These are phyloP conservation scores for Gillenia trifoliata DNA, from an alignment of 306 rosid genomes.

Conservation along the genomic window DNA sequence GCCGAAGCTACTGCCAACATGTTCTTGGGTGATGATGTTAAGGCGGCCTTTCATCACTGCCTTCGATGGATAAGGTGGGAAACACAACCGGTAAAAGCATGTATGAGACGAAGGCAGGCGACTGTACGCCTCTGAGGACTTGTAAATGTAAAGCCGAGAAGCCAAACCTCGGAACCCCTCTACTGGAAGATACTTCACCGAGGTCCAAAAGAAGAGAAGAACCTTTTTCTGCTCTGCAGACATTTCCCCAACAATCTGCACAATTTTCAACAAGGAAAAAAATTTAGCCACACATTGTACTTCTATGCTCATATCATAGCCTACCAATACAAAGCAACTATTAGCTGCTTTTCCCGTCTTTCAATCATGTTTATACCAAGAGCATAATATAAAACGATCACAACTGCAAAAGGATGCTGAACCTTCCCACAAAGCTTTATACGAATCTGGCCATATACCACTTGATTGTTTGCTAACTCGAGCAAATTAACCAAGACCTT, in stretches of 20 bases:
- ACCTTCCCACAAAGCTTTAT: neutral
- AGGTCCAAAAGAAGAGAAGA: constrained; percentile 91
- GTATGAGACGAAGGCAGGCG: constrained; percentile 86
- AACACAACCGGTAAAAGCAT: constrained; percentile 66
- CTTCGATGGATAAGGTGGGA: constrained; percentile 65
- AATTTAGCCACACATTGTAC: no score
- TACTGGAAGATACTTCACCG: constrained; percentile 81
- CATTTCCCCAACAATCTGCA: constrained; percentile 71
- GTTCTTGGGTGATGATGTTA: constrained; percentile 74
- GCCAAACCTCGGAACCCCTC: constrained; percentile 80
- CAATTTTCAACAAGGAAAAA: neutral
- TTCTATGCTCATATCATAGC: neutral
- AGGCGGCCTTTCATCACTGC: constrained; percentile 56
- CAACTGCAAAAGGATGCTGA: neutral
- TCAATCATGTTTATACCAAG: neutral
- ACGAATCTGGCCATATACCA: neutral
- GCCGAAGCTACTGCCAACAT: constrained; percentile 78
- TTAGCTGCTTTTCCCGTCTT: neutral
- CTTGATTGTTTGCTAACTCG: neutral
- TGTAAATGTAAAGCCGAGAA: constrained; percentile 61
- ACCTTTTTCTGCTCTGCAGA: constrained; percentile 62
- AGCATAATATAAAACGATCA: neutral
- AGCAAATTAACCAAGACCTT: neutral
- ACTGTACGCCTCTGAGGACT: constrained; percentile 35
- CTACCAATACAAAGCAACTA: neutral